Base-by-base conservation (phyloP, 768 basidiomycete species). In the Serendipita indica region DNA sequence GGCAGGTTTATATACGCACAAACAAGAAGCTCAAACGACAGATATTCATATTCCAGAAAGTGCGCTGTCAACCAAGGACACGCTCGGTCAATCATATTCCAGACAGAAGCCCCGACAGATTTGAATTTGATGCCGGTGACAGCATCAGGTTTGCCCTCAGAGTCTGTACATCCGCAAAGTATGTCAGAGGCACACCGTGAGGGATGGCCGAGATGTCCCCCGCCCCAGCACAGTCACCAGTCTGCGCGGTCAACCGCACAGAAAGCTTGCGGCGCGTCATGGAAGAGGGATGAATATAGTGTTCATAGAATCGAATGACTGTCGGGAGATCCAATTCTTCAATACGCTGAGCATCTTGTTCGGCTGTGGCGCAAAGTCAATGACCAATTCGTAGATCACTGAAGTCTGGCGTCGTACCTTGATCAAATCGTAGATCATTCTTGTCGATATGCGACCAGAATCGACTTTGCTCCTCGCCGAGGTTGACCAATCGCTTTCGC, bases 401-500 rank as follows among this genome's bases (percentile, higher is more conserved):
- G 35, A n/a, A n/a, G n/a, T n/a, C n/a, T 18, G 35, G 18, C 35
- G 27, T 78, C 84, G 69, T 68, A 91, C 93, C 78, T 67, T 86
- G 78, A 60, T 79, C 70, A 74, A 98, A 99, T 71, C 97, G 92
- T 62, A 82, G 79, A 64, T 86, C 88, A 2, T 90, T 86, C 18
- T 77, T 80, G 62, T 80, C 79, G 62, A 98, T 81, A 52, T 87
- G 80, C 14, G 66, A 63, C 74, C 84, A 83, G 66, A 83, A 89
- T 62, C 75, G 73, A 16, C 72, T 70, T 2, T 75, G 72, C 72
- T 99, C 96, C n/a, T 43, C 7, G 66, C 93, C 88, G 3, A 73
- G 72, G 67, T 94, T 97, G 77, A 97, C 97, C 65, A 83, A 75
- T 33, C 79, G 83, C 68, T 98, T 91, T 59, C 80, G 72, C 82